Conservation (phyloP, 1,284 basidiomycete species). For the Fomitopsis betulina region DNA sequence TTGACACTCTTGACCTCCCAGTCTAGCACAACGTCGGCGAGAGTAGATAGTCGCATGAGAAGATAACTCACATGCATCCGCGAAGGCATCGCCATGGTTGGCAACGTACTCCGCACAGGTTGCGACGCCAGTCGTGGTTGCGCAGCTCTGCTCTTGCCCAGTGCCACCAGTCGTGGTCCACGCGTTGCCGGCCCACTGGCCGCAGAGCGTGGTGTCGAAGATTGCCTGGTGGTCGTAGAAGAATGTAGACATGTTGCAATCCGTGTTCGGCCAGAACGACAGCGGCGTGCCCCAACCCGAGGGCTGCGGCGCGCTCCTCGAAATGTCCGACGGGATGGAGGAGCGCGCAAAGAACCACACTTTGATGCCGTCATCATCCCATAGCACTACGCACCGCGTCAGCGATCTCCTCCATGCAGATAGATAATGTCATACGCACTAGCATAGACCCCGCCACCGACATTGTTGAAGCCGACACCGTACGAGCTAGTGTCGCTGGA, state of each 20-base stretch:
- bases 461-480: slow-evolving; percentile 64
- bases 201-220: slow-evolving; percentile 81
- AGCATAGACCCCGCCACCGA: slow-evolving; percentile 78
- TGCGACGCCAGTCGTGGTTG: slow-evolving; percentile 70
- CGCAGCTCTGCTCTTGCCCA: slow-evolving; percentile 79
- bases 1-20: slow-evolving; percentile 75
- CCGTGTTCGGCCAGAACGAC: slow-evolving; percentile 67
- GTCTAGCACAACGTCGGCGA: slow-evolving; percentile 36
- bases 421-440: slow-evolving; percentile 42
- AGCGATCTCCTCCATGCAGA: not conserved
- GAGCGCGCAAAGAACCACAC: slow-evolving; percentile 78
- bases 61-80: slow-evolving; percentile 67
- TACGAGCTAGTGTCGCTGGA: slow-evolving; percentile 49
- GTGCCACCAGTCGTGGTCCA: slow-evolving; percentile 69
- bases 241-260: slow-evolving; percentile 71
- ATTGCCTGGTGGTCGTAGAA: slow-evolving; percentile 76
- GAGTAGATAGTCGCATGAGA: not conserved
- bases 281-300: slow-evolving; percentile 70
- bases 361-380: slow-evolving; percentile 70
- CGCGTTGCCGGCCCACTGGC: slow-evolving; percentile 82
- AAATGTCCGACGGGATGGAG: slow-evolving; percentile 73
- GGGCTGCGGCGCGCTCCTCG: slow-evolving; percentile 61
- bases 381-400: slow-evolving; percentile 50
- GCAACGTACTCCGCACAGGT: slow-evolving; percentile 77
- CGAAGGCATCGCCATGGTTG: slow-evolving; percentile 64